Conservation (phyloP, 768 basidiomycete species). For the Trichaptum fuscoviolaceum region DNA sequence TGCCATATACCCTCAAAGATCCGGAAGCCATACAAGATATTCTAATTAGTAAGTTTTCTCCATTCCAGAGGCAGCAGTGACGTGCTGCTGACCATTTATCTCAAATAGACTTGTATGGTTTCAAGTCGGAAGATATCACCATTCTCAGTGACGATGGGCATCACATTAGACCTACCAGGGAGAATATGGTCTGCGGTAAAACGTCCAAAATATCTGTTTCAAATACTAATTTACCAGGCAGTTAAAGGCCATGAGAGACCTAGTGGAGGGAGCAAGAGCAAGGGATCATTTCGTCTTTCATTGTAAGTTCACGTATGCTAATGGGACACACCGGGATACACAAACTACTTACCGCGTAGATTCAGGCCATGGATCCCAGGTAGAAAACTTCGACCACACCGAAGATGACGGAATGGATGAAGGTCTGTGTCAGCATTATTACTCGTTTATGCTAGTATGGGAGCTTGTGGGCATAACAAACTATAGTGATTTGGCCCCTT, state of each 20-base stretch:
- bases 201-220: not conserved
- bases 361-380: conserved; percentile 1
- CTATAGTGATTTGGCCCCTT: conserved; percentile 18
- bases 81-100: not conserved
- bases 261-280: not conserved
- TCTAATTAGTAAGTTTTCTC: not conserved
- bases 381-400: not conserved
- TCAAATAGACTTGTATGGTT: not conserved
- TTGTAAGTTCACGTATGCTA: not conserved
- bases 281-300: conserved; percentile 1
- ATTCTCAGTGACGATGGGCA: not conserved
- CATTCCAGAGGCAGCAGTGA: not conserved
- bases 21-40: not conserved
- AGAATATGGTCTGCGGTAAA: not conserved
- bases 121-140: not conserved
- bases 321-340: not conserved
- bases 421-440: not conserved
- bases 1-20: not conserved
- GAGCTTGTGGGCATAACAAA: not conserved
- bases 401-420: conserved; percentile 2
- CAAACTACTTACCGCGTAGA: not conserved
- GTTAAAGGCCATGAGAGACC: not conserved
- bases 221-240: not conserved
- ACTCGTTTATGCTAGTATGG: not conserved
- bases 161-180: not conserved